Evolutionary conservation across 1,284 basidiomycete genomes (phyloP).

Genomic region (Trichosporon sp.): DNA sequence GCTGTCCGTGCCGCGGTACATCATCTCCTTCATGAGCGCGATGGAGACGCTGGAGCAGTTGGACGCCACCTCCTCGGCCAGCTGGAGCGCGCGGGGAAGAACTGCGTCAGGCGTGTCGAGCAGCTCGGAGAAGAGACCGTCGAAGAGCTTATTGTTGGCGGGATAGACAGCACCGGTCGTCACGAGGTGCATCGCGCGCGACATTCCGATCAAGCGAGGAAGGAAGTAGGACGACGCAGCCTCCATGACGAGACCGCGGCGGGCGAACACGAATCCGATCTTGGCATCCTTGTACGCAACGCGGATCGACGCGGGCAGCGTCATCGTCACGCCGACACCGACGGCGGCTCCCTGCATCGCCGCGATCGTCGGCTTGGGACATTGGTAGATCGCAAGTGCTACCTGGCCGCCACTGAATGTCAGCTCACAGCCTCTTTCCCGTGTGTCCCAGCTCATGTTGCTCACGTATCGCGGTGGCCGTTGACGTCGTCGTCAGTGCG

Average conservation of each 20-base stretch:
- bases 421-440: not conserved
- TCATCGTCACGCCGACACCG: slow-evolving; percentile 20
- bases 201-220: slow-evolving; percentile 12
- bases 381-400: slow-evolving; percentile 15
- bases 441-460: not conserved
- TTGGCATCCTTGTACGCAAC: slow-evolving; percentile 17
- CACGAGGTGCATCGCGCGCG: slow-evolving; percentile 8
- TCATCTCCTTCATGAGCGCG: slow-evolving; percentile 14
- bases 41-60: slow-evolving; percentile 10
- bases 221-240: slow-evolving; percentile 19
- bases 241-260: slow-evolving; percentile 20
- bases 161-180: slow-evolving; percentile 14
- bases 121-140: slow-evolving; percentile 17
- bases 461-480: slow-evolving; percentile 16
- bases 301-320: slow-evolving; percentile 18
- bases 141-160: slow-evolving; percentile 4
- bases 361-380: slow-evolving; percentile 18
- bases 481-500: slow-evolving; percentile 5
- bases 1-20: slow-evolving; percentile 7
- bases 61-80: slow-evolving; percentile 10
- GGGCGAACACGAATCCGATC: slow-evolving; percentile 18
- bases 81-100: slow-evolving; percentile 14
- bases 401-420: slow-evolving; percentile 16
- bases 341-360: slow-evolving; percentile 17
- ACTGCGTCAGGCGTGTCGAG: slow-evolving; percentile 10